phyloP scores from a whole-genome alignment of 306 rosid genomes.

The Quercus parvula region DNA sequence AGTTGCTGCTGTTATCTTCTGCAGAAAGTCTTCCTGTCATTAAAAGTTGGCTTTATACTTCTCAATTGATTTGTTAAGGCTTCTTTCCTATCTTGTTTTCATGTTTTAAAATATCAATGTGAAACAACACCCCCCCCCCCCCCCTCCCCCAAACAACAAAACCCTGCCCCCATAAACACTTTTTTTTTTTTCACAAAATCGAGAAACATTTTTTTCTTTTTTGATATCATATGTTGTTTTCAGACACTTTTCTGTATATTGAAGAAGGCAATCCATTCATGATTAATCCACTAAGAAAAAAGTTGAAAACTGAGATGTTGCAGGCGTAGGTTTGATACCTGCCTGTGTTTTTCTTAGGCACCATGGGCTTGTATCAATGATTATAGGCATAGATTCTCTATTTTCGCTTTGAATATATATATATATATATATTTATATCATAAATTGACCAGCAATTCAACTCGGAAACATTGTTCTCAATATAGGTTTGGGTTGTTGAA shows the following conservation, averaged over 20 bases:
- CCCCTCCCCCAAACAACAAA: neutral
- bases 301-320: neutral
- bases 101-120: neutral
- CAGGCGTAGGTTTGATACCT: neutral
- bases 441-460: neutral
- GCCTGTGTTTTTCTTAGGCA: neutral
- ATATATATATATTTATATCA: too few relatives aligned
- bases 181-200: neutral
- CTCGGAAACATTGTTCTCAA: neutral
- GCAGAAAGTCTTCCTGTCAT: neutral
- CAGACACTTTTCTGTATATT: neutral
- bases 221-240: neutral
- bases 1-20: neutral
- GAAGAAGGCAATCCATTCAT: neutral
- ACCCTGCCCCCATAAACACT: neutral
- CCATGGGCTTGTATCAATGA: neutral
- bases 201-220: neutral
- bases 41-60: neutral
- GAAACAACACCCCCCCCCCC: neutral
- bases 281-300: neutral
- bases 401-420: too few relatives aligned
- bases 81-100: neutral
- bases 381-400: too few relatives aligned
- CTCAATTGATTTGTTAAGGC: neutral
- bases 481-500: neutral